Conservation (phyloP, 176 grass and related monocot genomes). For the Carex scoparia region DNA sequence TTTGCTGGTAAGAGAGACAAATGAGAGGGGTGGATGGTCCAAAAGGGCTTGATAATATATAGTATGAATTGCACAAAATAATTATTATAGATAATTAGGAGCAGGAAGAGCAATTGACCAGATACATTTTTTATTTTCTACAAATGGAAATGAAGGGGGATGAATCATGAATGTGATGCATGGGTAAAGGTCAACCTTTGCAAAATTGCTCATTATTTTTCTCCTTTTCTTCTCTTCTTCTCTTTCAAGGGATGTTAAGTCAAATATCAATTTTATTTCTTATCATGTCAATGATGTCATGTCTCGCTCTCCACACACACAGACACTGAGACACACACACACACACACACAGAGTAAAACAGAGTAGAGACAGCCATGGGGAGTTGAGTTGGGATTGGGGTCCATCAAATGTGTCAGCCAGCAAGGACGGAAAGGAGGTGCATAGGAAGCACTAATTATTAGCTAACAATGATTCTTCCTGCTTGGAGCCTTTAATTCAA, state of each 20-base stretch:
- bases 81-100: background rate
- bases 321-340: background rate
- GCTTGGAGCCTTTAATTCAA: background rate
- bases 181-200: conserved; percentile 9
- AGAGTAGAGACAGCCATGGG: background rate
- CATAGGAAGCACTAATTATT: conserved; percentile 16
- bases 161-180: background rate
- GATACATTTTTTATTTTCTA: background rate
- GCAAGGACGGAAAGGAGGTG: background rate
- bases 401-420: background rate
- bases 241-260: conserved; percentile 2
- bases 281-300: background rate
- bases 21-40: too few species aligned
- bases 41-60: background rate
- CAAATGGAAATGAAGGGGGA: background rate
- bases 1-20: too few species aligned
- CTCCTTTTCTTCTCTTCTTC: background rate
- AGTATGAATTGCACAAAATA: background rate
- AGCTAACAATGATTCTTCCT: conserved; percentile 12
- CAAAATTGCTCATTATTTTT: background rate
- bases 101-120: background rate
- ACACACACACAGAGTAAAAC: background rate
- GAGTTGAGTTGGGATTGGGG: background rate
- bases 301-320: background rate
- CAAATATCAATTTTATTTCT: background rate